Percentiles rank a stretch among this genome's conserved stretches.
phyloP scores from a whole-genome alignment of 345 rosid genomes.

The Lenwebbia sp. region DNA sequence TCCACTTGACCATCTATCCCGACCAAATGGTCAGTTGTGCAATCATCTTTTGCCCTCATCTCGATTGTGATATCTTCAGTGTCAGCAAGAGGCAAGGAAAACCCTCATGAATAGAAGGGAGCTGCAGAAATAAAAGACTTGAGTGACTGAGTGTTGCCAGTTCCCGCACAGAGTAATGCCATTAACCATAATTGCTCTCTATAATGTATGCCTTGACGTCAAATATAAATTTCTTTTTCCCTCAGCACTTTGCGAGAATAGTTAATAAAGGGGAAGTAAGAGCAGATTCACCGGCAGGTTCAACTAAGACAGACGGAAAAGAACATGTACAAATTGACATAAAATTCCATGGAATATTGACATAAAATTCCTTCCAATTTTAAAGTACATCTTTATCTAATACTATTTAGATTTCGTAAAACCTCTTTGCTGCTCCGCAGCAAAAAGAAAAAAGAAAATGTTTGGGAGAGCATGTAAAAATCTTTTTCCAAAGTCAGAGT shows the following conservation, averaged over 20 bases:
- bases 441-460: too few species aligned
- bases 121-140: not conserved
- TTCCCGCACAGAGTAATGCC: not conserved
- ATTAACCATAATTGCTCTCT: not conserved
- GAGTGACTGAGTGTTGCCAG: not conserved
- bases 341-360: too few species aligned
- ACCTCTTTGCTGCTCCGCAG: too few species aligned
- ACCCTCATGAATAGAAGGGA: not conserved
- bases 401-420: too few species aligned
- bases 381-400: too few species aligned
- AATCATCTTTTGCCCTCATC: not conserved
- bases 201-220: not conserved
- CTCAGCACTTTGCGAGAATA: not conserved
- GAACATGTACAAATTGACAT: too few species aligned
- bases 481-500: too few species aligned
- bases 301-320: not conserved
- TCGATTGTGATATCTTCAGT: not conserved
- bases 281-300: not conserved
- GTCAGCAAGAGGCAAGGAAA: not conserved
- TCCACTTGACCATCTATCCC: not conserved
- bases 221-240: not conserved
- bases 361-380: too few species aligned
- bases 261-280: not conserved
- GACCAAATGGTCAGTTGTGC: not conserved
- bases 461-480: too few species aligned